Evolutionary conservation across 1,139 yeast species (phyloP).

Genomic region (Lipomyces yarrowii): DNA sequence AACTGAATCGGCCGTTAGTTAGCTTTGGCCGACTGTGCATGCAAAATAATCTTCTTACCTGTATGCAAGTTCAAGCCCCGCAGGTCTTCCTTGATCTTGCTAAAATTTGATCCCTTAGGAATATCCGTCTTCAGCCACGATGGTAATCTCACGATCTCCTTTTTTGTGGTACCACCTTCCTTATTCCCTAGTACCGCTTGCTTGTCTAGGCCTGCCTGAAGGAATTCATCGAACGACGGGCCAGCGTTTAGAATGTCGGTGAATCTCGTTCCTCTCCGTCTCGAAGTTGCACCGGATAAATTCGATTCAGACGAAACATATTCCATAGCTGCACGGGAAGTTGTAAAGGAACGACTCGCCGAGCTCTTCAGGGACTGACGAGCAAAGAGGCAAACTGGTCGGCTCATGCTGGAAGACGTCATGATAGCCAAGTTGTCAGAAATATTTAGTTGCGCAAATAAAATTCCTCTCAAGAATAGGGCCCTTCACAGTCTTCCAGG

Average conservation of each 20-base stretch:
- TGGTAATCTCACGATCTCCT: conserved; percentile 80
- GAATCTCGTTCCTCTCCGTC: conserved; percentile 63
- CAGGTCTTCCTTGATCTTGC: conserved; percentile 80
- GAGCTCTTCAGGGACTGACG: background rate
- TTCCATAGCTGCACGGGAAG: background rate
- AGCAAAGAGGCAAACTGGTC: background rate
- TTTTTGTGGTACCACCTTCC: conserved; percentile 31
- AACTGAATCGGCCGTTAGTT: conserved; percentile 47
- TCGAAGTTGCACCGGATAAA: background rate
- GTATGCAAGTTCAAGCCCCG: conserved; percentile 87
- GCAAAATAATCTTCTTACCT: background rate
- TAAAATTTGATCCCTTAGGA: conserved; percentile 86
- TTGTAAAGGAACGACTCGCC: conserved; percentile 2
- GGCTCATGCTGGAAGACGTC: conserved; percentile 2
- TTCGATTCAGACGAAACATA: background rate
- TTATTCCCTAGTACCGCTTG: conserved; percentile 10
- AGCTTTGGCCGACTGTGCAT: background rate
- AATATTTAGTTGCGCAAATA: background rate
- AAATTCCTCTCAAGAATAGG: background rate
- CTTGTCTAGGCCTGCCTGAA: conserved; percentile 71
- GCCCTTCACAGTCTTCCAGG: background rate
- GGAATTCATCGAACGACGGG: conserved; percentile 91
- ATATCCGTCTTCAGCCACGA: conserved; percentile 93
- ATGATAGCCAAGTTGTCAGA: background rate
- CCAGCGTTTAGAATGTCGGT: conserved; percentile 77